phyloP scores from a whole-genome alignment of 2,329 filamentous ascomycete species.

The Colletotrichum musae region DNA sequence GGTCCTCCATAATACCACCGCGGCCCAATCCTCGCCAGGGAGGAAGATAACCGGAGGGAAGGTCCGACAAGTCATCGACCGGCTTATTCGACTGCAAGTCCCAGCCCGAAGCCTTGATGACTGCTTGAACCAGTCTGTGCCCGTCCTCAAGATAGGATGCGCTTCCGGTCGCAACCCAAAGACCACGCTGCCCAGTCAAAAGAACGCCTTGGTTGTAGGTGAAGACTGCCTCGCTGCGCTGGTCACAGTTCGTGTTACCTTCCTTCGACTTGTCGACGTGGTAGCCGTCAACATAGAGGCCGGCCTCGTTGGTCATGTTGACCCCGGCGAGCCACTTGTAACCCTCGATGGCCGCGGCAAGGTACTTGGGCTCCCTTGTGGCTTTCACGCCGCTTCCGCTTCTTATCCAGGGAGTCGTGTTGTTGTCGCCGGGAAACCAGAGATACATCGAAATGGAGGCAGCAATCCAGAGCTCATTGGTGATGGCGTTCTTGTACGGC shows the following conservation, averaged over 20 bases:
- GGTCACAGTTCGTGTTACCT: constrained; percentile 82
- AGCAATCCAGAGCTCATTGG: constrained; percentile 90
- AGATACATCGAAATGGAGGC: constrained; percentile 92
- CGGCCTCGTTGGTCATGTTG: constrained; percentile 83
- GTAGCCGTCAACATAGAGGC: constrained; percentile 89
- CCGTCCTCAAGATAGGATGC: constrained; percentile 81
- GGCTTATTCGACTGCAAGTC: constrained; percentile 59
- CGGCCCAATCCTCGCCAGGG: constrained; percentile 83
- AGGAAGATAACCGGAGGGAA: constrained; percentile 56
- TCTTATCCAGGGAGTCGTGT: constrained; percentile 76
- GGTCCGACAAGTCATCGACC: constrained; percentile 55
- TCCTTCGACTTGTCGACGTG: constrained; percentile 78
- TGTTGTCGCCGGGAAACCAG: constrained; percentile 85
- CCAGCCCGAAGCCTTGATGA: constrained; percentile 87
- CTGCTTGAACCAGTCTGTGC: constrained; percentile 80
- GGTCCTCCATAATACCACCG: constrained; percentile 85
- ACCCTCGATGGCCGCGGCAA: constrained; percentile 80
- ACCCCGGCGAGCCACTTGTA: constrained; percentile 86
- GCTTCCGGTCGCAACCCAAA: constrained; percentile 86
- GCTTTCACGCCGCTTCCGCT: constrained; percentile 41
- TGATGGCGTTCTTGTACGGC: constrained; percentile 97
- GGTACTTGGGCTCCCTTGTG: constrained; percentile 72
- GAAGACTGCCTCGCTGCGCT: constrained; percentile 89
- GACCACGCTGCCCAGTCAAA: constrained; percentile 82
- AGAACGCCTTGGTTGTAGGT: constrained; percentile 97